Conservation (phyloP, 1,284 basidiomycete genomes). For the Puccinia triticina region DNA sequence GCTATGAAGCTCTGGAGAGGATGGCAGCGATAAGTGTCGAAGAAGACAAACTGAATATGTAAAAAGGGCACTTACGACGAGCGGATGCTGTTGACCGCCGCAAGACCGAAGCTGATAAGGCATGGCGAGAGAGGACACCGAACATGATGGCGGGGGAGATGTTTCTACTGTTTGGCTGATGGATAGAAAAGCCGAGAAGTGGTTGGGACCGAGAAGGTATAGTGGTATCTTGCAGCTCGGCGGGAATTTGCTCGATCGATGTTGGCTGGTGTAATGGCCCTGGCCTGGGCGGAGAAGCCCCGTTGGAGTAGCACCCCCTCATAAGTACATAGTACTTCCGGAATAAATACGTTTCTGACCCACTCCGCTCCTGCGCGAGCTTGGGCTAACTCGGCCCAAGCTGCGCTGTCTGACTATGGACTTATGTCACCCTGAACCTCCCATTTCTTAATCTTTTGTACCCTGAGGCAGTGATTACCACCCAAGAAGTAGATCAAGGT, state of each 20-base stretch:
- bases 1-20: conserved; percentile 72
- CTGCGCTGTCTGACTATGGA: neutral
- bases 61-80: conserved; percentile 2
- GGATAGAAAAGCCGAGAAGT: neutral
- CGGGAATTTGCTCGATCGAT: neutral
- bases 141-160: conserved; percentile 5
- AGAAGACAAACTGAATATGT: neutral
- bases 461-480: too few species aligned
- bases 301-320: neutral
- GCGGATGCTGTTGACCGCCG: conserved; percentile 19
- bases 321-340: neutral
- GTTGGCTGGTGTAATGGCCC: neutral
- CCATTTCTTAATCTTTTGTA: neutral
- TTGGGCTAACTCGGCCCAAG: neutral
- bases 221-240: neutral
- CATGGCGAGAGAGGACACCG: conserved; percentile 16
- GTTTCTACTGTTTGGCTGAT: neutral
- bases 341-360: neutral
- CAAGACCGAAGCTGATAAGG: neutral
- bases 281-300: too few species aligned
- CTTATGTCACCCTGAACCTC: neutral
- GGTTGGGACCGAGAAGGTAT: neutral
- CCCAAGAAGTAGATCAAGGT: too few species aligned
- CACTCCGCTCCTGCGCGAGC: neutral
- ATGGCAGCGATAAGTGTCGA: neutral